Conservation (phyloP, 768 basidiomycete species). For the Kwoniella botswanensis region DNA sequence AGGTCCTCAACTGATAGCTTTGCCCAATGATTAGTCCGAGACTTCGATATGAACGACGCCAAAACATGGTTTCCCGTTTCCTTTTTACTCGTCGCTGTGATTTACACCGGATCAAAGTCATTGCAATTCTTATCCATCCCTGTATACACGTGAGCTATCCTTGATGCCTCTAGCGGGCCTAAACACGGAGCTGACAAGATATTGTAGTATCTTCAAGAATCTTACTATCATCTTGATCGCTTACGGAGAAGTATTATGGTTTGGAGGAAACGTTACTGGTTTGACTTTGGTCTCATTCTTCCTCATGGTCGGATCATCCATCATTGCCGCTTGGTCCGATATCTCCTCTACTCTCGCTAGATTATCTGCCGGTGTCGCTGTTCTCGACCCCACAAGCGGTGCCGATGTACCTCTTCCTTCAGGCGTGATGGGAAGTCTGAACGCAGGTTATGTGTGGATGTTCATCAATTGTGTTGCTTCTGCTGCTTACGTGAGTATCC, state of each 20-base stretch:
- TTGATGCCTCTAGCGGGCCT: too few species aligned
- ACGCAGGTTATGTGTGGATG: slow-evolving; percentile 97
- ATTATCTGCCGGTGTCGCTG: slow-evolving; percentile 44
- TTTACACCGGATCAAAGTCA: slow-evolving; percentile 97
- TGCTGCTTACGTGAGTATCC: slow-evolving; percentile 77
- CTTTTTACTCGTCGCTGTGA: slow-evolving; percentile 85
- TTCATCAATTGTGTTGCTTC: slow-evolving; percentile 84
- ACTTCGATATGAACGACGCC: slow-evolving; percentile 80
- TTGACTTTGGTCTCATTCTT: slow-evolving; percentile 87
- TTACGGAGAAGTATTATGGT: slow-evolving; percentile 97
- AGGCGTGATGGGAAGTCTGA: slow-evolving; percentile 62
- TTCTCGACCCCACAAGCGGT: slow-evolving; percentile 53
- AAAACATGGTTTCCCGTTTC: slow-evolving; percentile 95
- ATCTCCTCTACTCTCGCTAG: slow-evolving; percentile 63
- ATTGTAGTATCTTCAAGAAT: slow-evolving; percentile 84
- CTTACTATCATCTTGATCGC: slow-evolving; percentile 97
- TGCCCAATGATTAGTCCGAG: slow-evolving; percentile 63
- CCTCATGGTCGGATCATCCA: slow-evolving; percentile 93
- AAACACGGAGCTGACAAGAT: background rate
- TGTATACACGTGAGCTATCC: slow-evolving; percentile 72
- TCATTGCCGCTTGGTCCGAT: slow-evolving; percentile 97
- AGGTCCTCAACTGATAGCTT: slow-evolving; percentile 2
- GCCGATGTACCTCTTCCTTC: slow-evolving; percentile 49
- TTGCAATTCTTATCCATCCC: slow-evolving; percentile 98
- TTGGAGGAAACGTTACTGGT: slow-evolving; percentile 83